phyloP scores from a whole-genome alignment of 2,329 filamentous ascomycete species.

The Cercospora sp. region DNA sequence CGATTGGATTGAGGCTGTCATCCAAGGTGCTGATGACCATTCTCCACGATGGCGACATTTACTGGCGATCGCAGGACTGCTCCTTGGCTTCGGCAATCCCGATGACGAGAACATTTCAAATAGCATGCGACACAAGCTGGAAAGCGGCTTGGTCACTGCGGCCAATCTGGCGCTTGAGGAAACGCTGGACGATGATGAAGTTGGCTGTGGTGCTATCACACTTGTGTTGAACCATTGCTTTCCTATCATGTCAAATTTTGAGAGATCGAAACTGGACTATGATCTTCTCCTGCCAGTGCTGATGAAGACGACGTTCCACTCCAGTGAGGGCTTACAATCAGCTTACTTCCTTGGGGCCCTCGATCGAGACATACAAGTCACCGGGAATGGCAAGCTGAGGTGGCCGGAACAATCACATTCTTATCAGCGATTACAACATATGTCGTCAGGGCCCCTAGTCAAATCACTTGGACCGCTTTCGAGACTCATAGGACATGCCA shows the following conservation, averaged over 20 bases:
- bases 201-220: slow-evolving; percentile 55
- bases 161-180: slow-evolving; percentile 71
- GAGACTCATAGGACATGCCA: slow-evolving; percentile 63
- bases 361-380: slow-evolving; percentile 64
- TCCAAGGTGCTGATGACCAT: slow-evolving; percentile 60
- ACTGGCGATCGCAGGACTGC: slow-evolving; percentile 73
- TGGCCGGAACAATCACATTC: slow-evolving; percentile 65
- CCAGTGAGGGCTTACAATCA: slow-evolving; percentile 70
- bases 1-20: slow-evolving; percentile 60
- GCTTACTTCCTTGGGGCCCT: slow-evolving; percentile 73
- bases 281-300: slow-evolving; percentile 68
- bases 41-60: slow-evolving; percentile 78
- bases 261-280: slow-evolving; percentile 63
- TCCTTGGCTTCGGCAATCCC: slow-evolving; percentile 72
- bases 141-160: slow-evolving; percentile 71
- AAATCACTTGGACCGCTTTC: slow-evolving; percentile 68
- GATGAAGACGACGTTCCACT: slow-evolving; percentile 66
- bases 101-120: slow-evolving; percentile 64
- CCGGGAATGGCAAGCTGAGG: slow-evolving; percentile 55
- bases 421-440: slow-evolving; percentile 58
- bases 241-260: slow-evolving; percentile 63
- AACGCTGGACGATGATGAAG: slow-evolving; percentile 53
- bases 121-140: slow-evolving; percentile 65
- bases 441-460: slow-evolving; percentile 63
- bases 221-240: slow-evolving; percentile 77